phyloP scores from a whole-genome alignment of 192 early-diverging fungal genomes.

The Spizellomyces punctatus region DNA sequence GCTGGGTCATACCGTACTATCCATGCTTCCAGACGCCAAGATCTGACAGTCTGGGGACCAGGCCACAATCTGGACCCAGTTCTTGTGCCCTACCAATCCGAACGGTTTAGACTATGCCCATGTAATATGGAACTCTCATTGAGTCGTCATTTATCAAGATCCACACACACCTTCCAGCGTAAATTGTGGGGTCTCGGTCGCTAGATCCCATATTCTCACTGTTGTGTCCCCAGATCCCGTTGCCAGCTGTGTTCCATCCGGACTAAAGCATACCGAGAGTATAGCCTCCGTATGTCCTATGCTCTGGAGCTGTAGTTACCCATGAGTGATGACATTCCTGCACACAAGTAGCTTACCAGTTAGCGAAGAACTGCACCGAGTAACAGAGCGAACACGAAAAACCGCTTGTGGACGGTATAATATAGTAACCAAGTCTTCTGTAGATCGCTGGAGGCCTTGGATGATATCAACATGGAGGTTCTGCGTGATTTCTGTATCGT shows the following conservation, averaged over 20 bases:
- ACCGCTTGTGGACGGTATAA: constrained; percentile 94
- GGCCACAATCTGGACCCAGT: constrained; percentile 90
- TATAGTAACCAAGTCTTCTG: constrained; percentile 90
- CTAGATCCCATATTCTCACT: constrained; percentile 95
- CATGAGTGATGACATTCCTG: too few relatives aligned
- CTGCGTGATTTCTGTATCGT: constrained; percentile 78
- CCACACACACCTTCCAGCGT: constrained; percentile 61
- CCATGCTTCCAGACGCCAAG: constrained; percentile 94
- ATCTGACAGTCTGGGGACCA: constrained; percentile 89
- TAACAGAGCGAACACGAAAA: constrained; percentile 91
- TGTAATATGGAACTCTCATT: too few relatives aligned
- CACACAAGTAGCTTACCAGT: constrained; percentile 50
- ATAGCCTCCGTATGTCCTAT: constrained; percentile 92
- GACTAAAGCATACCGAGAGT: constrained; percentile 85
- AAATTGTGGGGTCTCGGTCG: constrained; percentile 90
- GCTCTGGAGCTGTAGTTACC: not conserved
- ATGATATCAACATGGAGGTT: constrained; percentile 81
- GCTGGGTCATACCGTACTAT: constrained; percentile 66
- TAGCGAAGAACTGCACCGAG: constrained; percentile 87
- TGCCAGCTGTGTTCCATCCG: constrained; percentile 88
- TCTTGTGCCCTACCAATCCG: constrained; percentile 65
- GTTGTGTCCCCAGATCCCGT: constrained; percentile 94
- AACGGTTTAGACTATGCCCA: not conserved
- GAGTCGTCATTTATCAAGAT: not conserved
- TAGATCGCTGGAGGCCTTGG: constrained; percentile 71